Percentiles rank a stretch among this genome's conserved stretches.
phyloP scores from a whole-genome alignment of 352 stramenopile species.

The Pythium insidiosum region DNA sequence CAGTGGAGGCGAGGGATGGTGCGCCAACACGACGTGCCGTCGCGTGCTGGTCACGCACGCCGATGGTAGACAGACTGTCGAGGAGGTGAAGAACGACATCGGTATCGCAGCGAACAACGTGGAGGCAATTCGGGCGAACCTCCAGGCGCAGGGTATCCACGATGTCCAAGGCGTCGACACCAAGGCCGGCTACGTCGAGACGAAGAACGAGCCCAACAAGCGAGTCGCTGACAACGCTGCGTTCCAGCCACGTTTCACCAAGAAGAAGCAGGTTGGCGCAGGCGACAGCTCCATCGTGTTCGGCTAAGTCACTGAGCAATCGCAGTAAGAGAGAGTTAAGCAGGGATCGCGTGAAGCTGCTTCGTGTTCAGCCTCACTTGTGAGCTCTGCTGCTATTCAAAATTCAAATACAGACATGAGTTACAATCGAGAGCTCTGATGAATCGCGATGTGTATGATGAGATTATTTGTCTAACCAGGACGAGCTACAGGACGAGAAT shows the following conservation, averaged over 20 bases:
- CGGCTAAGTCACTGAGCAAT: conserved; percentile 23
- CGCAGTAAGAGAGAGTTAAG: too few species aligned
- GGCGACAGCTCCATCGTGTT: conserved; percentile 80
- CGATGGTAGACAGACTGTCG: conserved; percentile 71
- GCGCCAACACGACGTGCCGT: conserved; percentile 79
- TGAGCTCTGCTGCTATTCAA: too few species aligned
- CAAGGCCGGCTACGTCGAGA: conserved; percentile 39
- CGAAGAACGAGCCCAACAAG: conserved; percentile 35
- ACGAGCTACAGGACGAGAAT: too few species aligned
- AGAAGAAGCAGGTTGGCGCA: conserved; percentile 76
- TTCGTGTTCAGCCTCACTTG: too few species aligned
- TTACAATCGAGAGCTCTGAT: too few species aligned
- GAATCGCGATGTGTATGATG: not conserved
- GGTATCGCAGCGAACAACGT: conserved; percentile 60
- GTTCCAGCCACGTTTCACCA: conserved; percentile 46
- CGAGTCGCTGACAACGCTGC: conserved; percentile 28
- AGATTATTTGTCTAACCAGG: too few species aligned
- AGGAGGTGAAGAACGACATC: conserved; percentile 84
- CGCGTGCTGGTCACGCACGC: conserved; percentile 83
- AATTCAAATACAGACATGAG: too few species aligned
- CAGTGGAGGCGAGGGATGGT: conserved; percentile 73
- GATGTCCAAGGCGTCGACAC: conserved; percentile 35
- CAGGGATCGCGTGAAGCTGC: too few species aligned
- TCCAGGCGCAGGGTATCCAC: conserved; percentile 60
- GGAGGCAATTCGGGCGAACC: conserved; percentile 66